Evolutionary conservation across 768 basidiomycete species (phyloP), one percentile per base, ranked within the genome.

Genomic region (Tricholomella constricta): DNA sequence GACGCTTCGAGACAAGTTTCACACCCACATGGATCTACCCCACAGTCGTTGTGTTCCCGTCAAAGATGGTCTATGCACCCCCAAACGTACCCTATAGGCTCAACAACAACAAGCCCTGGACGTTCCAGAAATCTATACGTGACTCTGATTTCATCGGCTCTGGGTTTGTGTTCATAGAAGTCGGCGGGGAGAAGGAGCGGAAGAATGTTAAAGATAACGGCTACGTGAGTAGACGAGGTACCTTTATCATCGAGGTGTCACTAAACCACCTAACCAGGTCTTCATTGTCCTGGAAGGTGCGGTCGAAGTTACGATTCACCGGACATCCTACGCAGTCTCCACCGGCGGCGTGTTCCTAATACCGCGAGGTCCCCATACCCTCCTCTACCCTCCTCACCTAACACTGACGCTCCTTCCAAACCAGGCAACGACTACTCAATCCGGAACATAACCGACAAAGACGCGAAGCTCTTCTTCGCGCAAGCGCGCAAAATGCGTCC

Each of bases 131-230:
- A 72, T 81, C 97, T 19, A 96, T 95, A 62, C 86, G 88, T 23
- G 96, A 98, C 57, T 90, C 85, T 41, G 85, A 91, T 40, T 98
- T 91, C 65, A 84, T 98, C 54, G 96, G 94, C 1, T 88, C 92
- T 26, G 97, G 97, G 0, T 84, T 94, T 57, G 77, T 98, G 40
- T 76, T 81, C 48, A 88, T 98, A 35, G 93, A 93, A 4, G 83
- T 89, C 1, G 75, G 81, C 6, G 81, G 82, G n/a, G 76, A 81
- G 55, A 99, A 99, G 69, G 89, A 90, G 12, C 84, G 81, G 54
- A 98, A 98, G 67, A 80, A 82, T 20, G 84, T 94, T 1, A 94
- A 90, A 65, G 97, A 98, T 63, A 99, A 98, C 60, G 91, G 91
- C 22, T 95, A 91, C 66, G 92, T 94, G 56, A 59, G 90, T 77